Evolutionary conservation across 306 rosid genomes (phyloP), one percentile per base, ranked within the genome.

Genomic region (Lablab purpureus): DNA sequence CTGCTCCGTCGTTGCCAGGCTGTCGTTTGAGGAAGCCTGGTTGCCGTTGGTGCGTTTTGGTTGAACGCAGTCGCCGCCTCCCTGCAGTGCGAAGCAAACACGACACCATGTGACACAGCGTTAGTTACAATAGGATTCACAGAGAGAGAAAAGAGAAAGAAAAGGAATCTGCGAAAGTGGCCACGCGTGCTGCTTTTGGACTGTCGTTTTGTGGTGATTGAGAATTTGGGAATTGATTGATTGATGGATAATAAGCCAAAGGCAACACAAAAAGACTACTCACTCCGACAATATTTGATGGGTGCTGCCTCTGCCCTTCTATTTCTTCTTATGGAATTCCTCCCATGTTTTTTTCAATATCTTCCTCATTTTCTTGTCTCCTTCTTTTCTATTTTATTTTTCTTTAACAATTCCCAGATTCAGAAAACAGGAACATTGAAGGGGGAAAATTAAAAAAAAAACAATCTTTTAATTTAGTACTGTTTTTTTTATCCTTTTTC

Each of bases 101-200:
- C 25, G 2, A 28, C 41, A 59, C 3, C 6, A 45, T 50, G 85
- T 55, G 55, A 46, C 74, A 27, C 74, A 27, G 65, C 41, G 75
- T 30, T 17, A 69, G 67, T 28, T 37, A 37, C 43, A 37, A 8
- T 37, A 37, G 43, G 43, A 11, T 37, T 45, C 30, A 52, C 14
- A 60, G 60, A 77, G 56, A 76, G 75, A 64, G 50, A 75, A 73
- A 25, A 87, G n/a, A 32, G 36, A 32, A 34, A 34, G 76, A n/a
- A n/a, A n/a, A 21, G 89, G 92, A 93, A 89, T 90, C 94, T 90
- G 80, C 69, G 62, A 88, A 91, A 87, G 93, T 73, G 83, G 83
- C 83, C 92, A 92, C 89, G 97, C 98, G 92, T 94, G 97, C 89
- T 87, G 9, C 91, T 87, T 90, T 89, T 83, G 25, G 21, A 37